Conservation (phyloP, 2,329 filamentous ascomycete species). For the Furcasterigmium sp. region DNA sequence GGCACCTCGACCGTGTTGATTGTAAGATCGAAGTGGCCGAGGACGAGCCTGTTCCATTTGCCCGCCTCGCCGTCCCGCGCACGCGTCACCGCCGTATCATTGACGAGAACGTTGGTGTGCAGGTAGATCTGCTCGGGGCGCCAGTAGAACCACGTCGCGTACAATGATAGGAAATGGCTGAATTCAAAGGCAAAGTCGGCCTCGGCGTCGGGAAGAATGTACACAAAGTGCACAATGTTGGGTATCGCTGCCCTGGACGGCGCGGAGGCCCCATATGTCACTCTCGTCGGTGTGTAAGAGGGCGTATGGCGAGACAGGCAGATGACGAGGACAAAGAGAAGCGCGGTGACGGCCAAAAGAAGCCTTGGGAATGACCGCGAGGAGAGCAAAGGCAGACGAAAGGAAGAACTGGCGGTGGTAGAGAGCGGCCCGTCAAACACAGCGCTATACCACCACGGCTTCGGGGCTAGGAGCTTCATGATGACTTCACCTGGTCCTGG, state of each 20-base stretch:
- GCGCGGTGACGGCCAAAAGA: too few species aligned
- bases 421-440: too few species aligned
- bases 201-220: conserved; percentile 11
- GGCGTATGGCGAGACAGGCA: too few species aligned
- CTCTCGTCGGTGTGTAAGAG: too few species aligned
- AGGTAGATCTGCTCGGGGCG: conserved; percentile 16
- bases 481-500: too few species aligned
- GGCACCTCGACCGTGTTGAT: conserved; percentile 10
- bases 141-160: conserved; percentile 13
- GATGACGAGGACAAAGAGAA: too few species aligned
- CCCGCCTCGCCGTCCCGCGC: conserved; percentile 8
- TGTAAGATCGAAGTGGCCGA: conserved; percentile 13
- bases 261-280: too few species aligned
- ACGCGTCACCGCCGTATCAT: conserved; percentile 6
- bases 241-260: conserved; percentile 11
- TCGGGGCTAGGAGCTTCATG: too few species aligned
- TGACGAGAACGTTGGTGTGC: conserved; percentile 17
- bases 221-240: conserved; percentile 18
- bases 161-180: conserved; percentile 17
- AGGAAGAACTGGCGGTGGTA: too few species aligned
- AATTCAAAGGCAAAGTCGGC: conserved; percentile 16
- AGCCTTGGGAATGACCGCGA: too few species aligned
- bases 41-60: conserved; percentile 16
- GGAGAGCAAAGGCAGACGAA: too few species aligned
- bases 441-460: too few species aligned